Percentiles rank a stretch among this genome's conserved stretches.
These are phyloP conservation scores for Arabidopsis arenosa DNA, from an alignment of 345 rosid species.

Conservation along the genomic window DNA sequence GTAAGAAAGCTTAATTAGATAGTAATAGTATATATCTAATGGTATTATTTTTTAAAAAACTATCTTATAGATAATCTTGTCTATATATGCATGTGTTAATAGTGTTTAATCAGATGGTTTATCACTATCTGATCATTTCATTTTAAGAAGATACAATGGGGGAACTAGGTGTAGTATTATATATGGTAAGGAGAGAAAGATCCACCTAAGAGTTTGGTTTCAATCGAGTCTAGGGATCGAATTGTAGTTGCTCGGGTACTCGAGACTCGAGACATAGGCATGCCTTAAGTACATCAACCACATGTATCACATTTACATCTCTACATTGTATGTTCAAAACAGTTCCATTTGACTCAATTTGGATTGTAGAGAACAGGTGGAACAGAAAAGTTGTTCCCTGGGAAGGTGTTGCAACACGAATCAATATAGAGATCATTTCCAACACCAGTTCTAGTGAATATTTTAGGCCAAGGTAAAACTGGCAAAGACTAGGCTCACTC, in stretches of 20 bases:
- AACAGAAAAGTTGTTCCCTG: neutral
- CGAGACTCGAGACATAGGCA: neutral
- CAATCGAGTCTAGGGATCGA: neutral
- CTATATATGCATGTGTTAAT: neutral
- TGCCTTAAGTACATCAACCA: neutral
- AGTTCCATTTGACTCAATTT: neutral
- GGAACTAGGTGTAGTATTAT: neutral
- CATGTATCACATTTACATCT: neutral
- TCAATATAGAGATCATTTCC: neutral
- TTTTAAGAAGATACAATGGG: neutral
- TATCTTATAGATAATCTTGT: neutral
- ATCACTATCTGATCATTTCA: neutral
- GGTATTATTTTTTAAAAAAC: neutral
- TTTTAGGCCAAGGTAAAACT: neutral
- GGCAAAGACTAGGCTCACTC: neutral
- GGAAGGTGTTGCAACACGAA: no score
- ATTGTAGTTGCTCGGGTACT: neutral
- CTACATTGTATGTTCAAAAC: neutral
- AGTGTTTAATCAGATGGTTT: neutral
- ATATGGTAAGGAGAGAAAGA: neutral
- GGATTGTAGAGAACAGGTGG: neutral
- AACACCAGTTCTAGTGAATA: neutral
- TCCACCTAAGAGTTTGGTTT: neutral
- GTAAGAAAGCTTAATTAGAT: constrained; percentile 4
- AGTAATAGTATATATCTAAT: neutral